Percentiles rank a stretch among this genome's conserved stretches.
Conservation (phyloP, 495 filamentous ascomycete genomes). For the Elasticomyces elasticus region DNA sequence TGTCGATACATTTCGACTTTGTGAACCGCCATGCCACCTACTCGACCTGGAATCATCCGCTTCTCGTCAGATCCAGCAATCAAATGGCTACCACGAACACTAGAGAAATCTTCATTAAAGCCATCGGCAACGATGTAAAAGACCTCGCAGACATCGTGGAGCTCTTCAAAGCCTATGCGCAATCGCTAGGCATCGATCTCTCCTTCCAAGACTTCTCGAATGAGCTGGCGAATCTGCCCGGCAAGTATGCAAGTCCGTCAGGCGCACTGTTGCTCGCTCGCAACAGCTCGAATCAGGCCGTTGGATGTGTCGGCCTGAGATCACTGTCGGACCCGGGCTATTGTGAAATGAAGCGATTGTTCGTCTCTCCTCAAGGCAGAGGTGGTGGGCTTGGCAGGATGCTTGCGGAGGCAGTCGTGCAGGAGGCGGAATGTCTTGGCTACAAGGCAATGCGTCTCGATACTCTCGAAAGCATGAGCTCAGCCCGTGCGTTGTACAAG, state of each 20-base stretch:
- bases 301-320: constrained; percentile 46
- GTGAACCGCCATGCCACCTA: too few relatives aligned
- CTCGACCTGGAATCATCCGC: too few relatives aligned
- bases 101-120: too few relatives aligned
- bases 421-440: constrained; percentile 36
- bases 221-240: constrained; percentile 45
- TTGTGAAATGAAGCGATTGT: constrained; percentile 55
- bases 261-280: constrained; percentile 41
- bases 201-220: constrained; percentile 46
- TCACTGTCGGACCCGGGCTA: constrained; percentile 22
- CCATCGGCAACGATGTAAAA: constrained; percentile 23
- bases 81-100: too few relatives aligned
- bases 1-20: too few relatives aligned
- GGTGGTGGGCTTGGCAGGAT: constrained; percentile 40
- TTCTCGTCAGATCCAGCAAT: too few relatives aligned
- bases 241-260: constrained; percentile 40
- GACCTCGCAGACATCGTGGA: constrained; percentile 31
- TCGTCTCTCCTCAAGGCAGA: constrained; percentile 38
- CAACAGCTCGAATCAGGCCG: constrained; percentile 19
- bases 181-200: constrained; percentile 45
- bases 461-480: constrained; percentile 46
- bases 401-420: constrained; percentile 38
- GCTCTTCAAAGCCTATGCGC: constrained; percentile 46
- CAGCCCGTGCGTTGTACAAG: constrained; percentile 42
- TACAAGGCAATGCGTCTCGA: constrained; percentile 50